These are phyloP conservation scores for Malassezia obtusa DNA, from an alignment of 1,284 basidiomycete genomes.

Conservation along the genomic window DNA sequence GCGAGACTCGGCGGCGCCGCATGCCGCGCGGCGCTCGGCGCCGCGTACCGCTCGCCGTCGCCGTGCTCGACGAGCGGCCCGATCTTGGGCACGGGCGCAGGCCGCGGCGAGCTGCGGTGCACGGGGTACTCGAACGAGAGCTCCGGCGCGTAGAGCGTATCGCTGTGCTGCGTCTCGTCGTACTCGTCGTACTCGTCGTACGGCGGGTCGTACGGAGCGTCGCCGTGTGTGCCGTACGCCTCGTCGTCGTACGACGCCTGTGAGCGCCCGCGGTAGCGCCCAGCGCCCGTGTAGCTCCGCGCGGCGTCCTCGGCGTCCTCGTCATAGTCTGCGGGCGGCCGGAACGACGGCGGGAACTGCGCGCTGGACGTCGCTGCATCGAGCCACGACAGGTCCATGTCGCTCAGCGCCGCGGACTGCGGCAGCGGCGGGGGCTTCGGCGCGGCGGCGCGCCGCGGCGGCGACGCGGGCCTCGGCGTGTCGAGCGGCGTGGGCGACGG, in stretches of 20 bases:
- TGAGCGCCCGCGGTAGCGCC: too few relatives aligned
- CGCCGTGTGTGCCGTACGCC: too few relatives aligned
- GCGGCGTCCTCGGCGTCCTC: too few relatives aligned
- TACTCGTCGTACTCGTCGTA: too few relatives aligned
- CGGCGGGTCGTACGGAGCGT: not conserved
- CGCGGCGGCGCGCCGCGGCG: not conserved
- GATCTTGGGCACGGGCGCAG: not conserved
- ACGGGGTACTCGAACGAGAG: not conserved
- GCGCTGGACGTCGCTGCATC: not conserved
- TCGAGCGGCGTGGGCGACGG: not conserved
- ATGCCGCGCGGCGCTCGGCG: not conserved
- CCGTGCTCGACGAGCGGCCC: not conserved
- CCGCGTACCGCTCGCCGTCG: not conserved
- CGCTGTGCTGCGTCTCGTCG: not conserved
- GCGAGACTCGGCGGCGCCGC: too few relatives aligned
- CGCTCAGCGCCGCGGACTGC: constrained; percentile 2
- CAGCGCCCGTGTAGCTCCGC: too few relatives aligned
- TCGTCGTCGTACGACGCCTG: too few relatives aligned
- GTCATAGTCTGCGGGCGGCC: too few relatives aligned
- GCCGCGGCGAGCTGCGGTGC: not conserved
- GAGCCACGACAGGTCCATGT: constrained; percentile 15
- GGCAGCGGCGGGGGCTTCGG: not conserved
- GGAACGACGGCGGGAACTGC: too few relatives aligned
- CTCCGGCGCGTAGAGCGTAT: not conserved
- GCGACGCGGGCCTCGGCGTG: not conserved